Base-by-base conservation (phyloP, 139 green algal species). In the Micractinium conductrix region DNA sequence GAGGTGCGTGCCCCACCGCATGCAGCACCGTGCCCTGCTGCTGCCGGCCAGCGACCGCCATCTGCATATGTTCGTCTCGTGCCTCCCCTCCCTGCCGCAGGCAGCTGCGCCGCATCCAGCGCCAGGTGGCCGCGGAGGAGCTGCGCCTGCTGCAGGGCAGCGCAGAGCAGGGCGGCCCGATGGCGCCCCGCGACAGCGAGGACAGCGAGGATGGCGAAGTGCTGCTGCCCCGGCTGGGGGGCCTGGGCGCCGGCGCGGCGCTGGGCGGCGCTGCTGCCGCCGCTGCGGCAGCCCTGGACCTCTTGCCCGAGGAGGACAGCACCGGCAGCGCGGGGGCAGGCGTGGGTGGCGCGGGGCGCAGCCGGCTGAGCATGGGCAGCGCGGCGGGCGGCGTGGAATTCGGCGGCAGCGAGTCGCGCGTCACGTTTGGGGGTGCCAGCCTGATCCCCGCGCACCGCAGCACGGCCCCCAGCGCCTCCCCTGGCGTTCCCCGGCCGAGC, bases 91-190 rank as follows among this genome's bases (percentile, higher is more conserved):
- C 21, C 28, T 38, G 2, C 60, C 43, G 73, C 85, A 82, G 80
- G 62, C 48, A 73, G n/a, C 86, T 96, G 68, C 92, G 92, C 70
- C 93, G 94, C 85, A 95, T 98, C 93, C 95, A 97, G 88, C 90
- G 90, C 81, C 80, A 89, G 44, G 86, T 97, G 21, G 84, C 86
- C 30, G 89, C 95, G 22, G 95, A 98, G 82, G 93, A 96, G 84
- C 84, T 95, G 84, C 86, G 91, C 50, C 91, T 97, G 33, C 78
- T 97, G 78, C 87, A 94, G 7, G 93, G 24, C 8, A 48, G 4
- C 69, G 63, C 63, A 42, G 8, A 10, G 35, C 30, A 24, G 7
- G 69, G 28, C 28, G 26, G 44, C 53, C 50, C 55, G 38, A 6
- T 26, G 14, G 55, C 19, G 24, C 17, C 16, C 17, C 4, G 30